Base-by-base conservation (phyloP, 2,329 filamentous ascomycete genomes). In the Ophiocordyceps camponoti-leonardi region DNA sequence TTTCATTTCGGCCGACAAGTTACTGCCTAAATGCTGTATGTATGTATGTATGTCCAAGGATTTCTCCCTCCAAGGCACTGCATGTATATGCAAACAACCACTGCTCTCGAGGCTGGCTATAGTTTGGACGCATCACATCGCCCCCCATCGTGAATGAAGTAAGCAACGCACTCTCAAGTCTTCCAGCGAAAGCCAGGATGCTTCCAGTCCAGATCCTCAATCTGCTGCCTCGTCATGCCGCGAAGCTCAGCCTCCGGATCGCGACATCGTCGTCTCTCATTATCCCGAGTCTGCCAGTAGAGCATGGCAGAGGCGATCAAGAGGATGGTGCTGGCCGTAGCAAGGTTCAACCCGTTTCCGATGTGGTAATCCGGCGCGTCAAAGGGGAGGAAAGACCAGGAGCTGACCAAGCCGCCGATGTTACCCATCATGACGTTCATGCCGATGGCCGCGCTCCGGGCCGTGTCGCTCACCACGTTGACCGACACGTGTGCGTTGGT, bases 401-500 rank as follows among this genome's bases (percentile, higher is more conserved):
- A 80, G 1, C 74, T 71, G 47, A 82, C 69, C 31, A 85, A 58
- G 0, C 81, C 82, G 2, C 82, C 82, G n/a, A 85, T 56, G 46
- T 84, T 85, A 26, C 81, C 82, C 22, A 83, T 64, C 79, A 85
- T 84, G 54, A 85, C 60, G 43, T 76, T 77, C 0, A 72, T 73
- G 12, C 75, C 79, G 41, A 85, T 81, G 4, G 78, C 79, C 1
- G 77, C 71, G 11, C 75, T 76, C 14, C 81, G 71, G 0, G 81
- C 77, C 0, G 81, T 83, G 52, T 86, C 82, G 4, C 76, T 78
- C 8, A 84, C 72, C 0, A 86, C 79, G 51, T 85, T 85, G 7
- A 79, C 81, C 0, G 79, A 75, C 0, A 73, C 76, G 46, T 84
- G 72, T 0, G 80, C 80, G 50, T 81, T 83, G 51, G 72, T 74